phyloP scores from a whole-genome alignment of 2,329 filamentous ascomycete species.

The Pseudocercospora cruenta region DNA sequence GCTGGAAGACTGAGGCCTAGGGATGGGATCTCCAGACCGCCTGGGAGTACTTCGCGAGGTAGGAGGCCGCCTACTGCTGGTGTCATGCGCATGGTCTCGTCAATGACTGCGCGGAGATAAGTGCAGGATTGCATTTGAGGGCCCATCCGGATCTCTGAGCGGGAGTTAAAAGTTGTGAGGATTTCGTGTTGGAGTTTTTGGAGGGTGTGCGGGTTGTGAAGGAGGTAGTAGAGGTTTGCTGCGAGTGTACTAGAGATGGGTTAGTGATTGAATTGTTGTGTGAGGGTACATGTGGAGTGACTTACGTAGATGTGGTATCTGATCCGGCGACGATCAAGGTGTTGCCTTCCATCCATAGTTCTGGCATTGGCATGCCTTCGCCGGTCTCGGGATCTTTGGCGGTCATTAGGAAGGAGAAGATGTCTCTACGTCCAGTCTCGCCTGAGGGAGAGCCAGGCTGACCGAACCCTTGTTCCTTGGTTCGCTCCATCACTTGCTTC shows the following conservation, averaged over 20 bases:
- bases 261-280: not conserved
- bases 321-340: conserved; percentile 53
- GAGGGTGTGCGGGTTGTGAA: conserved; percentile 43
- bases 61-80: conserved; percentile 46
- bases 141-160: conserved; percentile 37
- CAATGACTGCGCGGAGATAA: conserved; percentile 53
- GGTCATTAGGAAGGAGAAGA: conserved; percentile 31
- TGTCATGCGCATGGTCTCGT: conserved; percentile 53
- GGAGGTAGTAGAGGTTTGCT: conserved; percentile 50
- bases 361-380: conserved; percentile 45
- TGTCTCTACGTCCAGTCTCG: conserved; percentile 31
- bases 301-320: conserved; percentile 50
- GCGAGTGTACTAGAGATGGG: conserved; percentile 22
- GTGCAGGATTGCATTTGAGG: conserved; percentile 40
- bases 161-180: conserved; percentile 40
- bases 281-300: conserved; percentile 30
- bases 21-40: conserved; percentile 36
- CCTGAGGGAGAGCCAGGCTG: conserved; percentile 17
- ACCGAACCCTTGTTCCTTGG: conserved; percentile 24
- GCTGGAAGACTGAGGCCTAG: conserved; percentile 43
- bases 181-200: conserved; percentile 40
- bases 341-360: conserved; percentile 55
- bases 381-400: conserved; percentile 42
- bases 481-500: conserved; percentile 32
- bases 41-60: conserved; percentile 39